Conservation (phyloP, 2,329 filamentous ascomycete species). For the Fusarium sulawesiense region DNA sequence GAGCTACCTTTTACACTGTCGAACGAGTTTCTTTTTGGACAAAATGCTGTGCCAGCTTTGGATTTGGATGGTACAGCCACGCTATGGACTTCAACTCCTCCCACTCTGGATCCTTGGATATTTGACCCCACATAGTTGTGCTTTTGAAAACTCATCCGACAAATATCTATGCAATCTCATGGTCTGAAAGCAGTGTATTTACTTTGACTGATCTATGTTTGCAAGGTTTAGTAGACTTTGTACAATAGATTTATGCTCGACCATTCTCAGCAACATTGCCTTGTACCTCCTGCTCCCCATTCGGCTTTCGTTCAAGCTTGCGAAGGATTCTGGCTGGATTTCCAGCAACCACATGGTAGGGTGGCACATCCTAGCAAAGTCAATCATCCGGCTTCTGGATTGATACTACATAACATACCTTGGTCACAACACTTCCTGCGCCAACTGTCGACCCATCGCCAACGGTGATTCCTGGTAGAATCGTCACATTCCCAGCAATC, state of each 20-base stretch:
- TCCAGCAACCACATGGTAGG: constrained; percentile 45
- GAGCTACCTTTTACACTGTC: neutral
- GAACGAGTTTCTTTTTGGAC: neutral
- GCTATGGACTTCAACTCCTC: neutral
- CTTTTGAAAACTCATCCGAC: too few relatives aligned
- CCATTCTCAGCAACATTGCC: neutral
- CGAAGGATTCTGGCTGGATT: constrained; percentile 42
- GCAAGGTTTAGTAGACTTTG: neutral
- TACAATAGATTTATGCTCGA: neutral
- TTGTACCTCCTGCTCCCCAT: constrained; percentile 4
- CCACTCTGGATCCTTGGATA: constrained; percentile 13
- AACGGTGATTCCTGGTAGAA: constrained; percentile 82
- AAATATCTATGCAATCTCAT: too few relatives aligned
- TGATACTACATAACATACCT: constrained; percentile 51
- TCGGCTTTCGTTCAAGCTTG: constrained; percentile 28
- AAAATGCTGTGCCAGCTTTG: neutral
- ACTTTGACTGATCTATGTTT: neutral
- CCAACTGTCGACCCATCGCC: constrained; percentile 80
- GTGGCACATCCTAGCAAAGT: constrained; percentile 48
- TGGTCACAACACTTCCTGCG: constrained; percentile 86
- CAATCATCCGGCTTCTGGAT: neutral
- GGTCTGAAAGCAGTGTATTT: too few relatives aligned
- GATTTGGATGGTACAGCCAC: constrained; percentile 7
- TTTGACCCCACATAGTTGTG: neutral
- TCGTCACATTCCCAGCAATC: constrained; percentile 77